These are phyloP conservation scores for Backusella tarrabulga DNA, from an alignment of 192 early-diverging fungal species.

Conservation along the genomic window DNA sequence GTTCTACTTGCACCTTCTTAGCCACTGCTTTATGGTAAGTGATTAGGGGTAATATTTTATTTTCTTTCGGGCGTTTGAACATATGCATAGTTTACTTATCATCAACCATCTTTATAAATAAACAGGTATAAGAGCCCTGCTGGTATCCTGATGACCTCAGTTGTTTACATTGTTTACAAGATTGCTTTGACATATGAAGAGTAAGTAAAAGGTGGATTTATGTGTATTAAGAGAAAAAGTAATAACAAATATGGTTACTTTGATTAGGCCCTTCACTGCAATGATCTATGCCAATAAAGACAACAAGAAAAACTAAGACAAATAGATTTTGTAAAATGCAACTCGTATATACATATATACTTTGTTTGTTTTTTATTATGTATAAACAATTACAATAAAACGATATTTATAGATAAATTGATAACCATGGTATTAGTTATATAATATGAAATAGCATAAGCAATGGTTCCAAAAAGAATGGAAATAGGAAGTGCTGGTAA, in stretches of 20 bases:
- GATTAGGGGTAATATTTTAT: not conserved
- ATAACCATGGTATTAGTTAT: not conserved
- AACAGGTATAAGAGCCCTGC: slow-evolving; percentile 64
- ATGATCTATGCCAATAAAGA: slow-evolving; percentile 73
- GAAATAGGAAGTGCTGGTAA: slow-evolving; percentile 77
- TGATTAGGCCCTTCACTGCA: slow-evolving; percentile 70
- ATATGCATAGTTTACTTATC: not conserved
- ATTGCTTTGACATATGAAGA: slow-evolving; percentile 80
- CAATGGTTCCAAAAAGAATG: slow-evolving; percentile 61
- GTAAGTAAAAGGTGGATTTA: slow-evolving; percentile 42
- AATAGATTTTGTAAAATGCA: not conserved
- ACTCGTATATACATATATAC: not conserved
- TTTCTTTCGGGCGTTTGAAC: not conserved
- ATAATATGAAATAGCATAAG: not conserved
- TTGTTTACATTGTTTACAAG: slow-evolving; percentile 75
- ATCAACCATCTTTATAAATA: not conserved
- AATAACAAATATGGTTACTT: not conserved
- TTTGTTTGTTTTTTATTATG: not conserved
- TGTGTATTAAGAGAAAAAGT: not conserved
- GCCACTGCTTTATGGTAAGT: slow-evolving; percentile 80
- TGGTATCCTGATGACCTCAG: slow-evolving; percentile 64
- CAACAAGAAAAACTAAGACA: slow-evolving; percentile 12
- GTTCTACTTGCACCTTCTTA: slow-evolving; percentile 85
- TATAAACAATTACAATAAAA: not conserved
- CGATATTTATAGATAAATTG: not conserved